phyloP scores from a whole-genome alignment of 805 yeast genomes.

The Yamadazyma scolyti region DNA sequence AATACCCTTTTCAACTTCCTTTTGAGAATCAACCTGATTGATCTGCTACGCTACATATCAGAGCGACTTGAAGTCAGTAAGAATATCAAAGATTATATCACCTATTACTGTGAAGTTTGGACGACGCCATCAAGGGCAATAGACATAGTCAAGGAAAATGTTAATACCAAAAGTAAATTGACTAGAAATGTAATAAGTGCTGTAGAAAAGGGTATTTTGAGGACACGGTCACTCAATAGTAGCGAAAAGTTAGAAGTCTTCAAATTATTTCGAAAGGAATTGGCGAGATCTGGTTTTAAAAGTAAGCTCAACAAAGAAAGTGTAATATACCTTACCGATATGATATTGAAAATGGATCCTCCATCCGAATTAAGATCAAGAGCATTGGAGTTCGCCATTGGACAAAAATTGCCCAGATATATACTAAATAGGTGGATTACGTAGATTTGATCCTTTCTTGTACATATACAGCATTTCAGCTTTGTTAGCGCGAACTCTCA shows the following conservation, averaged over 20 bases:
- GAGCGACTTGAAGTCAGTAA: slow-evolving; percentile 1
- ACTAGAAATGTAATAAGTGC: slow-evolving; percentile 10
- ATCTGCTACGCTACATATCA: no score
- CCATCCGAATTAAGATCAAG: no score
- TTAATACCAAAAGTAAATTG: slow-evolving; percentile 16
- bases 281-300: slow-evolving; percentile 13
- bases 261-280: slow-evolving; percentile 6
- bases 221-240: slow-evolving; percentile 12
- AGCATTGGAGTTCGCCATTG: no score
- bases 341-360: no score
- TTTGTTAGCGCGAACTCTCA: no score
- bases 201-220: slow-evolving; percentile 26
- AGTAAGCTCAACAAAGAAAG: slow-evolving; percentile 9
- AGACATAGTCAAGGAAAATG: slow-evolving; percentile 19
- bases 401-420: no score
- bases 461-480: no score
- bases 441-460: no score
- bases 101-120: slow-evolving; percentile 3
- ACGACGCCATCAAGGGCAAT: slow-evolving; percentile 24
- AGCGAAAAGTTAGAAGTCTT: slow-evolving; percentile 14
- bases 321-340: no score
- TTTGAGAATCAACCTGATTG: no score
- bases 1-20: no score
- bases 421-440: no score
- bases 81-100: neutral